Base-by-base conservation (phyloP, 352 stramenopile species). In the Globisporangium solare region DNA sequence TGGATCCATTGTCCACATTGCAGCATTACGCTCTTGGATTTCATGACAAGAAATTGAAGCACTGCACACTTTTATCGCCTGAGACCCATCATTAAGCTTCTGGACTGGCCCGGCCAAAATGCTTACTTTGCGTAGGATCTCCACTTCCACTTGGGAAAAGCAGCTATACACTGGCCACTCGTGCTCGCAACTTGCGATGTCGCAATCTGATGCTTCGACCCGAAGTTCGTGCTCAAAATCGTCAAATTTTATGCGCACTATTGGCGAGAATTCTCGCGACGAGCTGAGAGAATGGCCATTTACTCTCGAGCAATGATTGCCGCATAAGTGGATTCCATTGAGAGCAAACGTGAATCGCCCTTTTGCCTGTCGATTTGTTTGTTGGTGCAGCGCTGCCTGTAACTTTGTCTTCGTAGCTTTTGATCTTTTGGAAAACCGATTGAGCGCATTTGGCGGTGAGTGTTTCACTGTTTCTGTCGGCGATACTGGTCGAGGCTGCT, bases 91-190 rank as follows among this genome's bases (percentile, higher is more conserved):
- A 17, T 22, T 6, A 18, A 70, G 48, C 32, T 20, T 63, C 35
- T 63, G 58, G 2, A 35, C 49, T 15, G 53, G 54, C 15, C 57
- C 52, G 17, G 48, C 54, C 14, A 50, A 39, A 10, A 66, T 41
- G 0, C 54, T 41, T 17, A 53, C 56, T 52, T 49, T 51, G 21
- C 54, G 53, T 11, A 71, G 57, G 6, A 76, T 35, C 21, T 71
- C 65, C 10, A 76, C n/a, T 24, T 64, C 37, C 12, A 76, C 39
- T 13, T 60, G 43, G 1, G 68, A 66, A 50, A 68, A 65, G 12
- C 50, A 56, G 47, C 61, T 71, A 35, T 70, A 56, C 3, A 76
- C 68, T 45, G 62, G 47, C 56, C 58, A 76, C 40, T 71, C 58
- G 12, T 71, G 62, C 27, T 67, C 66, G 37, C 65, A 74, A 2